These are phyloP conservation scores for Beauveria sp. DNA, from an alignment of 2,329 filamentous ascomycete genomes.

Conservation along the genomic window DNA sequence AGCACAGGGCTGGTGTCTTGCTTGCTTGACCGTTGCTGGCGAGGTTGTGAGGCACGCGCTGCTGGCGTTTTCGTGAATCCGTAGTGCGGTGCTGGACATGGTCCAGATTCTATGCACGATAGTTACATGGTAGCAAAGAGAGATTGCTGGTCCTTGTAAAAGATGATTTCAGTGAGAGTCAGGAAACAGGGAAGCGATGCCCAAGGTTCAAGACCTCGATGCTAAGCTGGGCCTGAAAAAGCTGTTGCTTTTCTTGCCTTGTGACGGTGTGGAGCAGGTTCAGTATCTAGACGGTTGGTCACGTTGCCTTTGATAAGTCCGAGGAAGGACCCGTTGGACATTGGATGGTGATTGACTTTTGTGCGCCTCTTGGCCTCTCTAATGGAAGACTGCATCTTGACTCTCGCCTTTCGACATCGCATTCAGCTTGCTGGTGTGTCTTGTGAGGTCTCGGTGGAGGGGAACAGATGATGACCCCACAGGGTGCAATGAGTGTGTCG, in stretches of 20 bases:
- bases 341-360: neutral
- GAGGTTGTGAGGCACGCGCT: neutral
- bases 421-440: neutral
- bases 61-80: neutral
- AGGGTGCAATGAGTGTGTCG: neutral
- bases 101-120: too few species aligned
- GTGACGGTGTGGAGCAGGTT: too few species aligned
- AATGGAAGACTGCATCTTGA: neutral
- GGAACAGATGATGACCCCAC: neutral
- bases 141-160: neutral
- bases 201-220: too few species aligned
- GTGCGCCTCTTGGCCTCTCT: neutral
- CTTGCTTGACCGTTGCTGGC: neutral
- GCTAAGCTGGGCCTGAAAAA: too few species aligned
- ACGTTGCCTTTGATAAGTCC: too few species aligned
- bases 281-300: too few species aligned
- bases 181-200: too few species aligned
- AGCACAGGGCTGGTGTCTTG: slow-evolving; percentile 1
- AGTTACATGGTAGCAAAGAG: neutral
- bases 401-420: neutral
- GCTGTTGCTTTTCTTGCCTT: too few species aligned
- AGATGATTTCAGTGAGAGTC: too few species aligned
- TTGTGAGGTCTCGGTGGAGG: neutral
- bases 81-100: neutral
- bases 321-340: too few species aligned